Base-by-base conservation (phyloP, 345 rosid genomes). In the Bruguiera sexangula region DNA sequence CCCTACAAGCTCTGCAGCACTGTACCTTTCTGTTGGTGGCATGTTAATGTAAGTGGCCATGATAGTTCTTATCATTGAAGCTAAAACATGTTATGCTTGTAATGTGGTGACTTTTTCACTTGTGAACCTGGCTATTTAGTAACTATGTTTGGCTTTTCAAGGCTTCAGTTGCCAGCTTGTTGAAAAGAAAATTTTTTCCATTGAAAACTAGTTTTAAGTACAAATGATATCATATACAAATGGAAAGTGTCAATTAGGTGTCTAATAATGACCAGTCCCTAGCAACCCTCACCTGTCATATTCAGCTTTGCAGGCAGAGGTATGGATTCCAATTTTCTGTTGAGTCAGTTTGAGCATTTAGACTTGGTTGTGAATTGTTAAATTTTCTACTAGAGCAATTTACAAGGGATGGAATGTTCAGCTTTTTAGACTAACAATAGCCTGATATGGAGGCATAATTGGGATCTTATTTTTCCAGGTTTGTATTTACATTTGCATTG, bases 1-100 rank as follows among this genome's bases (percentile, higher is more conserved):
- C 73, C 32, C 77, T 27, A 54, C 82, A 39, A 81, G 76, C 73
- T 78, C 86, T 71, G 65, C 75, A 64, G 84, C 85, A 10, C 22
- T 85, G 39, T 90, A 85, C 86, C 78, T 92, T 61, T 88, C 99
- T 52, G 93, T 95, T 24, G 96, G 99, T 60, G 89, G 96, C 85
- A 92, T 90, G 84, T 77, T 92, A 48, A 73, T 81, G 99, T 95
- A 80, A 90, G 97, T 82, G 39, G 39, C 68, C 62, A 21, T 60
- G 21, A 71, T 27, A 32, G 7, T 19, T 21, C 4, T 10, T n/a
- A 67, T 18, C 26, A 29, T 26, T 30, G 24, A 57, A 21, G 60
- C 65, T 43, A 21, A 43, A 51, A 57, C 54, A 13, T n/a, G 9
- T 34, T 7, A 65, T 56, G 22, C 51, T 66, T 9, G 27, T 43